Conservation (phyloP, 2,329 filamentous ascomycete species). For the Fusarium staphyleae region DNA sequence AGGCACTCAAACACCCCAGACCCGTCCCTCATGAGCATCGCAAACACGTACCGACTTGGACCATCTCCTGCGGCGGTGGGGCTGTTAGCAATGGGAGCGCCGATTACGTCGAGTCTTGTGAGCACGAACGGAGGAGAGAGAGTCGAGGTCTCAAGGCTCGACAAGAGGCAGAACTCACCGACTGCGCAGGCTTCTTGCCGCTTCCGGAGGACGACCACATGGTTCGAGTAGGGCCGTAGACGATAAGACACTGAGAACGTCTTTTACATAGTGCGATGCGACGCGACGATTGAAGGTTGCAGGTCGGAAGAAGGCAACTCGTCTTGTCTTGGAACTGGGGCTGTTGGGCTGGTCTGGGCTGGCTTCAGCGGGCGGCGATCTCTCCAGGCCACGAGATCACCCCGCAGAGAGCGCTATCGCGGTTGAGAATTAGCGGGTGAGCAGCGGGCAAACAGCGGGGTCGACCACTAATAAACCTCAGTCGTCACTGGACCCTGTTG, state of each 20-base stretch:
- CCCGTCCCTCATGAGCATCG: conserved; percentile 11
- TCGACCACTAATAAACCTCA: conserved; percentile 12
- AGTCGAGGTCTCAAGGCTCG: background rate
- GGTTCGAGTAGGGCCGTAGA: conserved; percentile 43
- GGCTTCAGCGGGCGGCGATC: background rate
- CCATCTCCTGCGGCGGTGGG: conserved; percentile 83
- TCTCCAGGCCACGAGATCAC: conserved; percentile 29
- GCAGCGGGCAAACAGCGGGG: conserved; percentile 23
- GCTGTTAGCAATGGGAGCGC: conserved; percentile 45
- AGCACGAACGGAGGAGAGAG: conserved; percentile 18
- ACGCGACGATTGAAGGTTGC: conserved; percentile 39
- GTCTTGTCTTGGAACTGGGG: conserved; percentile 11
- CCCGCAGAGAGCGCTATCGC: conserved; percentile 30
- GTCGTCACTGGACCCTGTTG: background rate
- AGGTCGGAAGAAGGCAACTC: background rate
- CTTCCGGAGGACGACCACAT: conserved; percentile 72
- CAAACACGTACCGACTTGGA: conserved; percentile 86
- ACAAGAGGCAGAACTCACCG: conserved; percentile 60
- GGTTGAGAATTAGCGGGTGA: conserved; percentile 8
- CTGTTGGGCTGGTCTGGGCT: background rate
- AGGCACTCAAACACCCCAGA: conserved; percentile 8
- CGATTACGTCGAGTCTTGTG: conserved; percentile 38
- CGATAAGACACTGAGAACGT: conserved; percentile 32
- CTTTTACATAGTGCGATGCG: conserved; percentile 44
- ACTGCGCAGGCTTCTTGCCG: conserved; percentile 74